phyloP scores from a whole-genome alignment of 2,329 filamentous ascomycete genomes.

The Arthroderma uncinatum region DNA sequence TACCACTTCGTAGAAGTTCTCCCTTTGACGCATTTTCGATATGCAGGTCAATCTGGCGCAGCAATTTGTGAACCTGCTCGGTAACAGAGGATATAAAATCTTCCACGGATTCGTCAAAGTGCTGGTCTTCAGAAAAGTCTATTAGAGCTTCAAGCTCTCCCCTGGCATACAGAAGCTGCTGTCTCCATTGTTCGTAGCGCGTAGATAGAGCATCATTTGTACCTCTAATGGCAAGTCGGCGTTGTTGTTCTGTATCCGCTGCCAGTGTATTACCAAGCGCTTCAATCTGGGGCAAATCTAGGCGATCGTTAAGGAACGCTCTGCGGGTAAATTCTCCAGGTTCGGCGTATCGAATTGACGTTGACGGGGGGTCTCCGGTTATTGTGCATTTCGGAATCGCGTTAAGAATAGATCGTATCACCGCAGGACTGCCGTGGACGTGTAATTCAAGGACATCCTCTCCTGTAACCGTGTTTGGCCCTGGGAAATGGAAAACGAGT shows the following conservation, averaged over 20 bases:
- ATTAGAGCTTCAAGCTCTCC: conserved; percentile 92
- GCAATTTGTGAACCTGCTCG: conserved; percentile 50
- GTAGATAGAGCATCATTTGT: conserved; percentile 57
- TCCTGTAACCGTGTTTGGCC: conserved; percentile 73
- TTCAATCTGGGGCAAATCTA: conserved; percentile 76
- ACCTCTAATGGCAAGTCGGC: conserved; percentile 70
- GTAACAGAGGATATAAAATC: conserved; percentile 62
- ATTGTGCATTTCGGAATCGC: conserved; percentile 50
- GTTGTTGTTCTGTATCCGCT: conserved; percentile 81
- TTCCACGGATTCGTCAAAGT: conserved; percentile 78
- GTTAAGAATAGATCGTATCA: conserved; percentile 71
- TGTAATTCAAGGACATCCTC: conserved; percentile 90
- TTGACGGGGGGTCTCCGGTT: not conserved
- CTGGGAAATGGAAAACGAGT: conserved; percentile 70
- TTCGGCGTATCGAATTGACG: conserved; percentile 68
- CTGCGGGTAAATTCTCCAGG: conserved; percentile 90
- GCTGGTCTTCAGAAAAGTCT: conserved; percentile 93
- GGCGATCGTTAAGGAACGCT: conserved; percentile 74
- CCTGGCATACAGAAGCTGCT: conserved; percentile 63
- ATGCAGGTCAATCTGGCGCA: conserved; percentile 54
- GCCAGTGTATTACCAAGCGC: conserved; percentile 50
- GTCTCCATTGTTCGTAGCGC: conserved; percentile 75
- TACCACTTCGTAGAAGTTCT: conserved; percentile 73
- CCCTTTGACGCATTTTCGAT: conserved; percentile 67
- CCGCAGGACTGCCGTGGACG: conserved; percentile 82